These are phyloP conservation scores for Pseudovirgaria hyperparasitica DNA, from an alignment of 2,329 filamentous ascomycete genomes.

Conservation along the genomic window DNA sequence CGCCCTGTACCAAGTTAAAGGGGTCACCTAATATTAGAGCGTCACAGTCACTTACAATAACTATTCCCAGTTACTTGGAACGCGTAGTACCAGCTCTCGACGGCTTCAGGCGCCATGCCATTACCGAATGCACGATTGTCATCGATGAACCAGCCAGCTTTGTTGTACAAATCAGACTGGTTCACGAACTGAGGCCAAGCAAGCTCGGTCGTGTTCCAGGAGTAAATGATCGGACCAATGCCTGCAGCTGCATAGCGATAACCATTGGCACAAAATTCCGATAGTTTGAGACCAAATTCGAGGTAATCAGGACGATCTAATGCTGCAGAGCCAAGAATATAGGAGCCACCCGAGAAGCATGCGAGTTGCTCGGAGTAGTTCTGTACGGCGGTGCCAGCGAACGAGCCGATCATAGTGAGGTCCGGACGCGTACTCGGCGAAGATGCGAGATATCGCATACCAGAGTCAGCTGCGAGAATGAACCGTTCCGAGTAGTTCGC, in stretches of 20 bases:
- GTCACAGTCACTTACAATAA: too few relatives aligned
- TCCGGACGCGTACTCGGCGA: constrained; percentile 16
- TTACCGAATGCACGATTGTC: constrained; percentile 6
- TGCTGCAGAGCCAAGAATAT: constrained; percentile 19
- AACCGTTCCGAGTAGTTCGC: constrained; percentile 15
- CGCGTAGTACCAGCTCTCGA: constrained; percentile 52
- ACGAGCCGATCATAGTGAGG: constrained; percentile 15
- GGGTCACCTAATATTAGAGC: too few relatives aligned
- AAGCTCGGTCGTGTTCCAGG: constrained; percentile 12
- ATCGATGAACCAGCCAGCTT: constrained; percentile 9
- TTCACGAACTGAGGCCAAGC: constrained; percentile 5
- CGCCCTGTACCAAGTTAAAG: too few relatives aligned
- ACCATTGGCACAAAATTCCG: constrained; percentile 11
- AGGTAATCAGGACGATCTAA: constrained; percentile 13
- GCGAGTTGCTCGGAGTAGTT: constrained; percentile 13
- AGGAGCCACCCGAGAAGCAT: constrained; percentile 21
- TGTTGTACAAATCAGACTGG: constrained; percentile 7
- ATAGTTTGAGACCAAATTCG: constrained; percentile 16
- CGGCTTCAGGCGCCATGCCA: constrained; percentile 11
- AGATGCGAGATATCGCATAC: constrained; percentile 16
- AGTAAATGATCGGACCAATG: constrained; percentile 15
- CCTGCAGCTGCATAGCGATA: constrained; percentile 11
- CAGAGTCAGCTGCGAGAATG: constrained; percentile 15
- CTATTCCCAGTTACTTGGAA: constrained; percentile 61
- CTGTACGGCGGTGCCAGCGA: constrained; percentile 7